Evolutionary conservation across 139 green algal genomes (phyloP).

Genomic region (Diplosphaera chodatii): DNA sequence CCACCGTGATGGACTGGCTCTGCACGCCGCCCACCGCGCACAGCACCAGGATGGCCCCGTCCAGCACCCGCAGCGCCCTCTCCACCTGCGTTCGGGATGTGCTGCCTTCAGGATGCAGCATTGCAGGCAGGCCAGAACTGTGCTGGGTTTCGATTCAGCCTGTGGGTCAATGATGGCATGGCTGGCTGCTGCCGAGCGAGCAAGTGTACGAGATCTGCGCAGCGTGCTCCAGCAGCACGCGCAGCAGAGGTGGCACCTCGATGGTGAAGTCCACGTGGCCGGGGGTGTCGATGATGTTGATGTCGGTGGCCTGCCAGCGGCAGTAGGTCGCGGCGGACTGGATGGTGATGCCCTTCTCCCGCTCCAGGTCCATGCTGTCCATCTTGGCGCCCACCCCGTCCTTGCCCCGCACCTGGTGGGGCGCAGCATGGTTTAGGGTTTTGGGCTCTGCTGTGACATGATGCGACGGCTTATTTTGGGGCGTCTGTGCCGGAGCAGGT

Average conservation of each 20-base stretch:
- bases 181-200: too few relatives aligned
- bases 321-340: slow-evolving; percentile 90
- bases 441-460: too few relatives aligned
- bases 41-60: slow-evolving; percentile 95
- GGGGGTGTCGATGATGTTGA: slow-evolving; percentile 99
- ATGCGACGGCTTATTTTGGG: too few relatives aligned
- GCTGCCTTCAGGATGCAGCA: too few relatives aligned
- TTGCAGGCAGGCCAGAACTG: too few relatives aligned
- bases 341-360: slow-evolving; percentile 99
- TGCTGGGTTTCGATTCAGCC: too few relatives aligned
- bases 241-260: slow-evolving; percentile 47
- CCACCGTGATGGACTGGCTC: slow-evolving; percentile 91
- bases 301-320: slow-evolving; percentile 85
- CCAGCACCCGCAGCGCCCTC: slow-evolving; percentile 90
- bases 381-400: slow-evolving; percentile 99
- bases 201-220: too few relatives aligned
- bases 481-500: too few relatives aligned
- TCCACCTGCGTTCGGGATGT: slow-evolving; percentile 85
- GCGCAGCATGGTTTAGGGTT: too few relatives aligned
- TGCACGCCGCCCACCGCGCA: slow-evolving; percentile 76
- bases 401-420: slow-evolving; percentile 85
- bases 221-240: neutral
- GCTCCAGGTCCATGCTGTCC: slow-evolving; percentile 97
- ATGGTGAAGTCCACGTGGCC: slow-evolving; percentile 99
- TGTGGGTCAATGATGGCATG: too few relatives aligned